Conservation (phyloP, 352 stramenopile genomes). For the Hyaloperonospora arabidopsidis region DNA sequence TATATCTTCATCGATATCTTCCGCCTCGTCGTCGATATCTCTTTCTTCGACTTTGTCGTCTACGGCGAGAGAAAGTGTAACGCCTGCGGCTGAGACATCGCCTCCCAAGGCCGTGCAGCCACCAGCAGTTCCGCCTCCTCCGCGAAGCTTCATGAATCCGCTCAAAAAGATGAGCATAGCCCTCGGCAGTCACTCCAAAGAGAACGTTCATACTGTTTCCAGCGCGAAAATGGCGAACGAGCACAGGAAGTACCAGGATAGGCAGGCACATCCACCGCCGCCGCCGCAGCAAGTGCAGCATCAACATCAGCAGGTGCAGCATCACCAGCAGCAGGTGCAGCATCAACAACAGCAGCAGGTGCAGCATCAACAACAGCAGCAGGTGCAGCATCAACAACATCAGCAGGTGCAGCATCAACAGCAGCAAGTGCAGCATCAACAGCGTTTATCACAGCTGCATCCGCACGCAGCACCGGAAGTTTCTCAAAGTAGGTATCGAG, state of each 20-base stretch:
- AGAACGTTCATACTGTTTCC: slow-evolving; percentile 27
- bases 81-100: slow-evolving; percentile 8
- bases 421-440: not conserved
- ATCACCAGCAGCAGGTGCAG: slow-evolving; percentile 13
- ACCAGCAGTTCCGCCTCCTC: slow-evolving; percentile 15
- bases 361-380: not conserved
- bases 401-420: not conserved
- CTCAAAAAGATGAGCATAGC: slow-evolving; percentile 54
- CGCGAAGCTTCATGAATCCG: slow-evolving; percentile 46
- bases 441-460: slow-evolving; percentile 15
- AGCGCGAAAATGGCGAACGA: slow-evolving; percentile 34
- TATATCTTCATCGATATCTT: slow-evolving; percentile 21
- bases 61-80: slow-evolving; percentile 10
- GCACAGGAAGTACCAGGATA: slow-evolving; percentile 23
- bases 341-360: slow-evolving; percentile 3
- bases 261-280: slow-evolving; percentile 20
- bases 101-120: slow-evolving; percentile 23
- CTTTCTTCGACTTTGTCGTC: slow-evolving; percentile 14
- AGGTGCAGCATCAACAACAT: not conserved
- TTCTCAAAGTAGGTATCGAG: slow-evolving; percentile 21
- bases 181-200: slow-evolving; percentile 37
- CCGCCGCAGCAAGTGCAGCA: not conserved
- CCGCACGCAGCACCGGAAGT: slow-evolving; percentile 13
- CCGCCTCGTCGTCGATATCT: slow-evolving; percentile 15
- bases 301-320: slow-evolving; percentile 6